Percentiles rank a stretch among this genome's conserved stretches.
phyloP scores from a whole-genome alignment of 1,284 basidiomycete species.

The Tetrapyrgos nigripes region DNA sequence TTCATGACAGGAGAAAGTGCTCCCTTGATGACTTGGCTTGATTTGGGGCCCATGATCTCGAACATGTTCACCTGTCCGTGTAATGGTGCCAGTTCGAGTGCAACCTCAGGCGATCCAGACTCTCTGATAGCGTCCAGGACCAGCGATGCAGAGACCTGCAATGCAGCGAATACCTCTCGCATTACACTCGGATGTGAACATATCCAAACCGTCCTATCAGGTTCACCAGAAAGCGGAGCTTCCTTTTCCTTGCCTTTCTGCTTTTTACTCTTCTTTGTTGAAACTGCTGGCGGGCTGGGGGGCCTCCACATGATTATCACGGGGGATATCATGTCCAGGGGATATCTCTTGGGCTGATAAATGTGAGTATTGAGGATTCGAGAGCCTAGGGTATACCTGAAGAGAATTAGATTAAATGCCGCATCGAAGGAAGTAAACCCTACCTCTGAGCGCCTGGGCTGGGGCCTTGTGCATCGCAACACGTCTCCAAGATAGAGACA shows the following conservation, averaged over 20 bases:
- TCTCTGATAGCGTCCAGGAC: constrained; percentile 51
- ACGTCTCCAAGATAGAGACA: constrained; percentile 55
- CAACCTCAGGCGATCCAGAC: constrained; percentile 34
- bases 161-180: constrained; percentile 55
- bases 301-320: constrained; percentile 78
- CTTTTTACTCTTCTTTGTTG: background rate
- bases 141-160: constrained; percentile 58
- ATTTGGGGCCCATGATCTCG: constrained; percentile 86
- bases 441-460: constrained; percentile 66
- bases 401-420: background rate
- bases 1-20: constrained; percentile 64
- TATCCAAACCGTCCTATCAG: constrained; percentile 68
- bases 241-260: constrained; percentile 25
- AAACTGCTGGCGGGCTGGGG: constrained; percentile 2
- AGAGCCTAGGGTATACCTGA: constrained; percentile 62
- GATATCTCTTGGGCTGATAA: constrained; percentile 71
- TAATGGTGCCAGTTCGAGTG: constrained; percentile 73
- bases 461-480: constrained; percentile 67
- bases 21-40: constrained; percentile 80
- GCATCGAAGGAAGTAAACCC: constrained; percentile 6
- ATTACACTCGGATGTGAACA: constrained; percentile 80
- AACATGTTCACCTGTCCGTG: constrained; percentile 78
- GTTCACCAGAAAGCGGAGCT: constrained; percentile 3
- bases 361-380: constrained; percentile 66
- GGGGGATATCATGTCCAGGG: constrained; percentile 74